Conservation (phyloP, 345 rosid species). For the Noccaea caerulescens region DNA sequence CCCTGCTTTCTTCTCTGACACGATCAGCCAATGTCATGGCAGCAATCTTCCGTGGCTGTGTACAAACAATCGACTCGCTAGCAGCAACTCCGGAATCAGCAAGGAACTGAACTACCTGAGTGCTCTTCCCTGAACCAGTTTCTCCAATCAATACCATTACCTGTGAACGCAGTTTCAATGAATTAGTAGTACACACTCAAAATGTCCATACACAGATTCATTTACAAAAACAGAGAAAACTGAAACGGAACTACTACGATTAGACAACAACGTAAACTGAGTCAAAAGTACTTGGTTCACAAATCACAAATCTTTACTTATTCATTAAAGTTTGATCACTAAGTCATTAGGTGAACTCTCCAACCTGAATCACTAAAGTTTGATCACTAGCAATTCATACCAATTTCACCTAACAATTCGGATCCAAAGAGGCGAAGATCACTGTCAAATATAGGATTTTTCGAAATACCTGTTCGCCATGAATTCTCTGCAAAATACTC, state of each 20-base stretch:
- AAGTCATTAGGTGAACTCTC: background rate
- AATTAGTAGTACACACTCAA: background rate
- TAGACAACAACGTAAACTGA: constrained; percentile 15
- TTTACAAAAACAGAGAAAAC: constrained; percentile 3
- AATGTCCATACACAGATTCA: constrained; percentile 15
- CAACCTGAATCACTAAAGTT: background rate
- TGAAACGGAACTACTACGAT: constrained; percentile 21
- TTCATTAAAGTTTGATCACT: too few species aligned
- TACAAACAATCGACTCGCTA: constrained; percentile 68
- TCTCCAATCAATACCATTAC: constrained; percentile 80
- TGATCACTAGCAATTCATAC: constrained; percentile 8
- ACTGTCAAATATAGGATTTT: background rate
- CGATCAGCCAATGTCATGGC: constrained; percentile 73
- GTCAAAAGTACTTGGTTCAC: background rate
- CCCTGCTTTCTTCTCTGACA: constrained; percentile 74
- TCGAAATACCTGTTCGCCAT: constrained; percentile 55
- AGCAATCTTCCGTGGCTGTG: constrained; percentile 92
- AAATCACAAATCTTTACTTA: background rate
- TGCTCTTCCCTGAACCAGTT: constrained; percentile 97
- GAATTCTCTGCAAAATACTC: constrained; percentile 55
- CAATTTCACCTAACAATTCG: background rate
- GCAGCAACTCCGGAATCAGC: constrained; percentile 79
- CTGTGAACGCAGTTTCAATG: constrained; percentile 45
- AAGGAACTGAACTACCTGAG: constrained; percentile 88
- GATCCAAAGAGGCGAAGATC: constrained; percentile 6